Conservation (phyloP, 306 rosid species). For the Acacia crassicarpa region DNA sequence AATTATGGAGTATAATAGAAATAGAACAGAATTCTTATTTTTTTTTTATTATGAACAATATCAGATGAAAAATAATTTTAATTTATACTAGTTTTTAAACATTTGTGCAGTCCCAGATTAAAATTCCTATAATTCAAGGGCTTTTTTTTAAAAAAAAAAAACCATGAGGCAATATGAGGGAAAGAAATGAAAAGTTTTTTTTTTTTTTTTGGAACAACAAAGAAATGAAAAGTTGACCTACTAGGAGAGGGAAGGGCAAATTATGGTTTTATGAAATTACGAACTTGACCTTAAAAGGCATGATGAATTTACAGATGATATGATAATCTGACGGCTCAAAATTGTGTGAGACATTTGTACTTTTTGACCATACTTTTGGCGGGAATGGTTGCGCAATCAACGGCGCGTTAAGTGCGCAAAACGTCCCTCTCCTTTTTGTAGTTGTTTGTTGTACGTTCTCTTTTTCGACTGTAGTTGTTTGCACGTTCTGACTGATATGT, state of each 20-base stretch:
- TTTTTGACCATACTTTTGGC: not conserved
- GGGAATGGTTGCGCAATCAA: constrained; percentile 8
- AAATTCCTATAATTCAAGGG: too few relatives aligned
- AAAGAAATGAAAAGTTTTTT: too few relatives aligned
- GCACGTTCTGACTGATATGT: too few relatives aligned
- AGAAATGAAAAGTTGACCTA: not conserved
- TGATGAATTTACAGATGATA: not conserved
- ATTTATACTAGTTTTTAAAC: not conserved
- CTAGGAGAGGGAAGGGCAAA: not conserved
- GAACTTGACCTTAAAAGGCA: not conserved
- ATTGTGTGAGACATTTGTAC: not conserved
- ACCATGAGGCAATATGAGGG: too few relatives aligned
- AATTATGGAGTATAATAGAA: not conserved
- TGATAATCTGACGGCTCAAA: not conserved
- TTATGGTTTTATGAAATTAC: not conserved
- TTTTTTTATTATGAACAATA: too few relatives aligned
- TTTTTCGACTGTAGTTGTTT: too few relatives aligned
- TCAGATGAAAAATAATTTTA: not conserved
- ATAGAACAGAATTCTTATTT: too few relatives aligned
- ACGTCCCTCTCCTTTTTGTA: not conserved
- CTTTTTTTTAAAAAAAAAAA: too few relatives aligned
- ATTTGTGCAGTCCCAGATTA: too few relatives aligned
- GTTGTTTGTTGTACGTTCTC: not conserved
- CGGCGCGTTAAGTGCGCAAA: not conserved
- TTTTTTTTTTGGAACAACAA: too few relatives aligned